Conservation (phyloP, 345 rosid genomes). For the Acer campestre region DNA sequence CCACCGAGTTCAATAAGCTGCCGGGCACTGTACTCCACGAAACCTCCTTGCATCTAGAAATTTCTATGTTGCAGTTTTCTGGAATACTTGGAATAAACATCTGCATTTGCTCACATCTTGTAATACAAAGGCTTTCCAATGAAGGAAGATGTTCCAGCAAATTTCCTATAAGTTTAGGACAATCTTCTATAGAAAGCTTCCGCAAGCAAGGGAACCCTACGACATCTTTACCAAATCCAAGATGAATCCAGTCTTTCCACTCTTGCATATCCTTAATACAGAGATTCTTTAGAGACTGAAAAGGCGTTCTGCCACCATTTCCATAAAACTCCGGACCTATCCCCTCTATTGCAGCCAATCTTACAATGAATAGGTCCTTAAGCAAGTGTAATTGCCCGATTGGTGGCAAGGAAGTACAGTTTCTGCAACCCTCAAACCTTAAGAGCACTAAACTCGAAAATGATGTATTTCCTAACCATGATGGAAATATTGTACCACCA, state of each 20-base stretch:
- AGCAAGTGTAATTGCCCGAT: constrained; percentile 43
- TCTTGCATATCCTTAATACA: constrained; percentile 9
- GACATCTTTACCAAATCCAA: too few species aligned
- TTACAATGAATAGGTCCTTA: constrained; percentile 19
- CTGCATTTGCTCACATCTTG: background rate
- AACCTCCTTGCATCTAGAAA: constrained; percentile 14
- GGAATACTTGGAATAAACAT: constrained; percentile 20
- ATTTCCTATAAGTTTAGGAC: too few species aligned
- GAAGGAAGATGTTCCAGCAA: too few species aligned
- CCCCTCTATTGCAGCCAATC: constrained; percentile 30
- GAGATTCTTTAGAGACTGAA: constrained; percentile 39
- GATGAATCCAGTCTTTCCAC: constrained; percentile 33
- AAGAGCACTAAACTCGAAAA: constrained; percentile 26
- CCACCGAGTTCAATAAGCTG: background rate
- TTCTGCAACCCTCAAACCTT: constrained; percentile 31
- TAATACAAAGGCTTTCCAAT: constrained; percentile 4
- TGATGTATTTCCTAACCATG: constrained; percentile 41
- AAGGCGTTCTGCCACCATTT: constrained; percentile 21
- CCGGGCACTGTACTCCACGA: background rate
- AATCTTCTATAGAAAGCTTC: too few species aligned
- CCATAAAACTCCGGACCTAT: constrained; percentile 41
- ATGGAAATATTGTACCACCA: constrained; percentile 36
- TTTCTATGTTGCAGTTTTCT: background rate
- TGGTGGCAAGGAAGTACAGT: constrained; percentile 41
- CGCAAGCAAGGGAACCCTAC: too few species aligned